Evolutionary conservation across 108 stramenopile species (phyloP).

Genomic region (Fistulifera pelliculosa): DNA sequence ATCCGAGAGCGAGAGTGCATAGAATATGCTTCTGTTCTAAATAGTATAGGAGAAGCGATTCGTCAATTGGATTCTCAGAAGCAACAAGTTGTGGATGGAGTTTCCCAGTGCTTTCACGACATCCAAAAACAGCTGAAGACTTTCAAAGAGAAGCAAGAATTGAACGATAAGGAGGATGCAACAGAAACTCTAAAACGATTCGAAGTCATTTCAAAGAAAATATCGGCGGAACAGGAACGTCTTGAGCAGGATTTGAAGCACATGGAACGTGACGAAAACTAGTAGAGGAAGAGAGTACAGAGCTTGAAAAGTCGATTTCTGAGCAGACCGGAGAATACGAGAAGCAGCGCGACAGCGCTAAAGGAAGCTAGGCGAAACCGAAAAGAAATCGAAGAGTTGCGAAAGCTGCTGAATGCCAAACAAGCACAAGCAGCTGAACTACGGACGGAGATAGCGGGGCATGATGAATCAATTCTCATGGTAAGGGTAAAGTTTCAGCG

Average conservation of each 20-base stretch:
- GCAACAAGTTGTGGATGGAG: slow-evolving; percentile 30
- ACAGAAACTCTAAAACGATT: slow-evolving; percentile 44
- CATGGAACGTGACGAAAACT: slow-evolving; percentile 74
- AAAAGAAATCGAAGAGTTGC: slow-evolving; percentile 66
- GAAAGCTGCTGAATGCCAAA: slow-evolving; percentile 42
- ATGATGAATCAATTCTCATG: slow-evolving; percentile 50
- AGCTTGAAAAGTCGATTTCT: slow-evolving; percentile 62
- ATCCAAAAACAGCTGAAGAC: slow-evolving; percentile 37
- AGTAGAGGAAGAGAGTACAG: slow-evolving; percentile 59
- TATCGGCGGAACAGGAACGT: slow-evolving; percentile 65
- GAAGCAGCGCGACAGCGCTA: slow-evolving; percentile 37
- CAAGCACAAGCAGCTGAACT: slow-evolving; percentile 44
- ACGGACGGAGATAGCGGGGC: slow-evolving; percentile 44
- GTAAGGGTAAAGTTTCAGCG: slow-evolving; percentile 68
- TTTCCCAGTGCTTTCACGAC: slow-evolving; percentile 47
- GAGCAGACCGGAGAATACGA: slow-evolving; percentile 71
- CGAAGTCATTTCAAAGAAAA: slow-evolving; percentile 45
- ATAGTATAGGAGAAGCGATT: slow-evolving; percentile 35
- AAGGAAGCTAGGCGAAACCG: slow-evolving; percentile 42
- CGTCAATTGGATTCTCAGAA: slow-evolving; percentile 43
- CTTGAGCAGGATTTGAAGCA: slow-evolving; percentile 65
- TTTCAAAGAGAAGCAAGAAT: slow-evolving; percentile 33
- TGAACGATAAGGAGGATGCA: slow-evolving; percentile 23
- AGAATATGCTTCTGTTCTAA: slow-evolving; percentile 35
- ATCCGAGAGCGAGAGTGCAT: slow-evolving; percentile 44